Conservation (phyloP, 148 eudicot genomes). For the Simmondsia chinensis region DNA sequence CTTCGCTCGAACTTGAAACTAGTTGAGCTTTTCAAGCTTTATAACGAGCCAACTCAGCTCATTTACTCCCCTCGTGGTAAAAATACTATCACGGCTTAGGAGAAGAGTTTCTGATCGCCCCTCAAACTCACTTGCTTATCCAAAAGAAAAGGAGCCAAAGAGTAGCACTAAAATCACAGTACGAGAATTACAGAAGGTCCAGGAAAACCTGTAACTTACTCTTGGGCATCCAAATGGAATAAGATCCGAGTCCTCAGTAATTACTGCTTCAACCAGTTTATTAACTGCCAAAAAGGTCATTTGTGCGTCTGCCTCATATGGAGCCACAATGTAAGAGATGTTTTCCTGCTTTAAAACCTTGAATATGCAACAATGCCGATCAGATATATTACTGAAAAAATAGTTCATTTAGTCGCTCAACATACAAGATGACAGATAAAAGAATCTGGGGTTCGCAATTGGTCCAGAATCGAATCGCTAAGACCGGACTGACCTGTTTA, state of each 20-base stretch:
- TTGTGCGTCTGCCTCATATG: conserved; percentile 99
- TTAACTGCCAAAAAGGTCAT: conserved; percentile 83
- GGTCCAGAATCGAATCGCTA: no score
- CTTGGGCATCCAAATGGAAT: conserved; percentile 97
- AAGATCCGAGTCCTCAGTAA: conserved; percentile 93
- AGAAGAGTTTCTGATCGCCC: no score
- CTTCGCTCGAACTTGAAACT: no score
- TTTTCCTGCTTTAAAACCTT: conserved; percentile 83
- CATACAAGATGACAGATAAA: no score
- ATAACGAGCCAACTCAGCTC: no score
- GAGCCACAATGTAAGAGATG: conserved; percentile 73
- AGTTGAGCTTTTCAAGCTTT: no score
- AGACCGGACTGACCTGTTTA: no score
- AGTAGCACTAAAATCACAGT: neutral
- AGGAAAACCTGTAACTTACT: conserved; percentile 32
- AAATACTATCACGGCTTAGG: no score
- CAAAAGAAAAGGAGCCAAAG: neutral
- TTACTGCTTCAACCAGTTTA: conserved; percentile 86
- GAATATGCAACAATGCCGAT: conserved; percentile 6
- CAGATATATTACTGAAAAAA: no score
- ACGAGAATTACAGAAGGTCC: neutral
- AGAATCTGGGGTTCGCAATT: no score
- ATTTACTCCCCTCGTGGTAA: no score
- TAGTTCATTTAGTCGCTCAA: no score
- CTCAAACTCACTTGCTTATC: neutral